phyloP scores from a whole-genome alignment of 176 grass and related monocot genomes.

The Oryza australiensis region DNA sequence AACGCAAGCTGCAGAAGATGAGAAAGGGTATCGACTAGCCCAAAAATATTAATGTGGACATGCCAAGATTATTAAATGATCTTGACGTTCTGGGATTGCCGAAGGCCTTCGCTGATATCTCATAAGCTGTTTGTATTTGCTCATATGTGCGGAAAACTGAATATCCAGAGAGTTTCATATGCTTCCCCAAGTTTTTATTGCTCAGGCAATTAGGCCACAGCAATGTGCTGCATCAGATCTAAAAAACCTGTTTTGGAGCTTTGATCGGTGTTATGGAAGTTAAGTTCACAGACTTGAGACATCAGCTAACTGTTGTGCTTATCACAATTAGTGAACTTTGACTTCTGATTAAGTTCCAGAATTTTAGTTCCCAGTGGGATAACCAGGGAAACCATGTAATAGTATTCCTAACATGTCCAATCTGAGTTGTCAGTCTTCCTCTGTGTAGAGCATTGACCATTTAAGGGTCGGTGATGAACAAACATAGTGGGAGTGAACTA shows the following conservation, averaged over 20 bases:
- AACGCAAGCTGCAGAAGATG: neutral
- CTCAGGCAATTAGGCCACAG: neutral
- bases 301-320: neutral
- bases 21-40: neutral
- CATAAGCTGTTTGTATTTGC: neutral
- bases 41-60: neutral
- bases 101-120: slow-evolving; percentile 27
- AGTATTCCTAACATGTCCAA: slow-evolving; percentile 21
- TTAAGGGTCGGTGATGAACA: neutral
- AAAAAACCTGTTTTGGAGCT: neutral
- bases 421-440: neutral
- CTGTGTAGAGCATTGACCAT: neutral
- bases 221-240: neutral
- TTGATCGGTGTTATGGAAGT: neutral
- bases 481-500: neutral
- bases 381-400: neutral
- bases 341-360: slow-evolving; percentile 11
- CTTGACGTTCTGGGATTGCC: slow-evolving; percentile 1
- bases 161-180: neutral
- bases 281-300: neutral
- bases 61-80: slow-evolving; percentile 14
- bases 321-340: neutral
- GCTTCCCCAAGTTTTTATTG: slow-evolving; percentile 14
- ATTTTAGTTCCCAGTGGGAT: neutral
- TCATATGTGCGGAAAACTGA: neutral